Percentiles rank a stretch among this genome's conserved stretches.
Evolutionary conservation across 345 rosid species (phyloP).

Genomic region (Sisymbrium altissimum): DNA sequence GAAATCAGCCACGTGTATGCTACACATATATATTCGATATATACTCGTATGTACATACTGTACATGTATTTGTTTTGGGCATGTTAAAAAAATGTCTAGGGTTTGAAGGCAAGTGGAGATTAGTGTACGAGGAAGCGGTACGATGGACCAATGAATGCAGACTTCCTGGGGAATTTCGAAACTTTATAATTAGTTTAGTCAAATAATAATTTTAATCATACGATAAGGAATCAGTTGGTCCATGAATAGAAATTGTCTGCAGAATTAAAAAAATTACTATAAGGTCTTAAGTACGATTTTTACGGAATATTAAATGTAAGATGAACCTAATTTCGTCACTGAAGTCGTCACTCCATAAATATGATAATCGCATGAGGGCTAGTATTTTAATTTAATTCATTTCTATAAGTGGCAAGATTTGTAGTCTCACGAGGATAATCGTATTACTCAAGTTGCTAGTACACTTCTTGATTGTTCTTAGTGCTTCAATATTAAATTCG

Average conservation of each 20-base stretch:
- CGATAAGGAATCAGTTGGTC: constrained; percentile 33
- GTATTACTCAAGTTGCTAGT: constrained; percentile 29
- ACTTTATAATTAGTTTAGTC: constrained; percentile 31
- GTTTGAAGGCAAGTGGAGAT: constrained; percentile 39
- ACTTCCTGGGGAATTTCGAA: constrained; percentile 23
- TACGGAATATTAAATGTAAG: constrained; percentile 10
- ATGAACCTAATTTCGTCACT: constrained; percentile 38
- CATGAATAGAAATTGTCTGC: constrained; percentile 27
- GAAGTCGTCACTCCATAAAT: constrained; percentile 31
- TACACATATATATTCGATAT: background rate
- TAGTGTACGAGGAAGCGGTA: constrained; percentile 42
- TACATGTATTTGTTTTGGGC: constrained; percentile 6
- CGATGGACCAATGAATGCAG: constrained; percentile 29
- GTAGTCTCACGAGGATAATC: constrained; percentile 31
- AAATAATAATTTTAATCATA: constrained; percentile 27
- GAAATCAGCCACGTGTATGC: background rate
- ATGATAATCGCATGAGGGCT: constrained; percentile 36
- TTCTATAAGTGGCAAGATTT: constrained; percentile 40
- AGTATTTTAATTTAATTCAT: constrained; percentile 13
- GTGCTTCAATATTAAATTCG: constrained; percentile 30
- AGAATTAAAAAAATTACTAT: background rate
- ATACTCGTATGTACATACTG: background rate
- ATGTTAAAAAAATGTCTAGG: constrained; percentile 26
- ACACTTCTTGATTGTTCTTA: constrained; percentile 38
- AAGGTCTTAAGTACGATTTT: constrained; percentile 16